A percentile compares a stretch with the other conserved stretches of the same genome.
Conservation (phyloP, 352 stramenopile genomes). For the Globisporangium alternatum region DNA sequence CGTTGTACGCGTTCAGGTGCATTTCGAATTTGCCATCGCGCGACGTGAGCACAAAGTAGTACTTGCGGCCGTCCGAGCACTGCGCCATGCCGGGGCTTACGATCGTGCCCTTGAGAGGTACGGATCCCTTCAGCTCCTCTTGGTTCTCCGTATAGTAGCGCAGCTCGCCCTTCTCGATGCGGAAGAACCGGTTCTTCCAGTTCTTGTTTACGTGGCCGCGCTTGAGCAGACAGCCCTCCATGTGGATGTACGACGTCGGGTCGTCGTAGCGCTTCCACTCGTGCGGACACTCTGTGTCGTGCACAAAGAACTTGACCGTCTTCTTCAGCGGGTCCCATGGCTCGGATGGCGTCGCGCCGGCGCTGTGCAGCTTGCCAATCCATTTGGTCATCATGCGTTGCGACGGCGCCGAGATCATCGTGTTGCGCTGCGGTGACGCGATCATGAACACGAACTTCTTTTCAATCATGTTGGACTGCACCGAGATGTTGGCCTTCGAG, state of each 20-base stretch:
- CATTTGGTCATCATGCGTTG: slow-evolving; percentile 80
- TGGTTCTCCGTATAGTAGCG: slow-evolving; percentile 85
- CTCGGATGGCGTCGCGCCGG: slow-evolving; percentile 57
- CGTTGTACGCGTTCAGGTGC: slow-evolving; percentile 78
- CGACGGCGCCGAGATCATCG: slow-evolving; percentile 78
- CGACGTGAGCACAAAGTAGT: slow-evolving; percentile 85
- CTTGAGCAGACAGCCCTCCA: slow-evolving; percentile 83
- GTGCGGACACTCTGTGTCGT: slow-evolving; percentile 62
- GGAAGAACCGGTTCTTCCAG: slow-evolving; percentile 89
- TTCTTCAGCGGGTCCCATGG: slow-evolving; percentile 79
- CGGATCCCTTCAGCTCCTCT: slow-evolving; percentile 63
- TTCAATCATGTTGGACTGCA: slow-evolving; percentile 80
- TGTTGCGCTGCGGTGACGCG: slow-evolving; percentile 64
- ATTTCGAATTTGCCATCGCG: slow-evolving; percentile 84
- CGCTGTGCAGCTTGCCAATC: slow-evolving; percentile 74
- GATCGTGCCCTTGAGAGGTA: slow-evolving; percentile 74
- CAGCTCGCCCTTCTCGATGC: slow-evolving; percentile 76
- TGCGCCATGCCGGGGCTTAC: slow-evolving; percentile 83
- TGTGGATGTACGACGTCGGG: slow-evolving; percentile 83
- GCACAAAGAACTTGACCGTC: slow-evolving; percentile 82
- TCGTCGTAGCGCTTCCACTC: slow-evolving; percentile 88
- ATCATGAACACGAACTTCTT: slow-evolving; percentile 85
- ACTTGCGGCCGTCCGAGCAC: slow-evolving; percentile 72
- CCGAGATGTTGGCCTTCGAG: slow-evolving; percentile 72
- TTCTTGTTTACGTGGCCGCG: slow-evolving; percentile 84